Evolutionary conservation across 225 moss, liverwort and hornwort species (phyloP).

Genomic region (Anthoceros angustus): DNA sequence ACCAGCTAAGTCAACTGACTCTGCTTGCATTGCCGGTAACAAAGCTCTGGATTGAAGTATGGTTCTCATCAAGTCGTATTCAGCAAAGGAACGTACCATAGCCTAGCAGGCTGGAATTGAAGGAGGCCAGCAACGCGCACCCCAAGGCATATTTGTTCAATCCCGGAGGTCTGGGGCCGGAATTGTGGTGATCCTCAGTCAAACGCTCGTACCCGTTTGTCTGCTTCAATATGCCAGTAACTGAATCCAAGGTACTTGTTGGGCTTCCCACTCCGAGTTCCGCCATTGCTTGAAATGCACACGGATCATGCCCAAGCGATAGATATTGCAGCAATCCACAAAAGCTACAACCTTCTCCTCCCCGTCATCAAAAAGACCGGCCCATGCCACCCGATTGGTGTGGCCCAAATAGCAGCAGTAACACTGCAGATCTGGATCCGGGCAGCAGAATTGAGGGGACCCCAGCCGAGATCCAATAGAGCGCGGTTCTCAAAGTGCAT

Average conservation of each 20-base stretch:
- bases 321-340: not conserved
- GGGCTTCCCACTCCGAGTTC: not conserved
- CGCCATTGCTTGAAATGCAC: not conserved
- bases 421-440: too few relatives aligned
- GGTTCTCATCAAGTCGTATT: not conserved
- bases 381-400: too few relatives aligned
- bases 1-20: not conserved
- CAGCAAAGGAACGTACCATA: not conserved
- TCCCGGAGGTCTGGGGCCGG: not conserved
- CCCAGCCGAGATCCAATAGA: too few relatives aligned
- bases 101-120: slow-evolving; percentile 1
- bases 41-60: not conserved
- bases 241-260: not conserved
- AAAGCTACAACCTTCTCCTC: not conserved
- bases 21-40: not conserved
- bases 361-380: too few relatives aligned
- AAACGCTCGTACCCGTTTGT: not conserved
- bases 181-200: not conserved
- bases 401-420: too few relatives aligned
- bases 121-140: not conserved
- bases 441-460: too few relatives aligned
- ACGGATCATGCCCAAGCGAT: not conserved
- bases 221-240: not conserved
- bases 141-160: slow-evolving; percentile 1
- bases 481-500: too few relatives aligned